Base-by-base conservation (phyloP, 106 monocot species). In the Cymbidium sinense region DNA sequence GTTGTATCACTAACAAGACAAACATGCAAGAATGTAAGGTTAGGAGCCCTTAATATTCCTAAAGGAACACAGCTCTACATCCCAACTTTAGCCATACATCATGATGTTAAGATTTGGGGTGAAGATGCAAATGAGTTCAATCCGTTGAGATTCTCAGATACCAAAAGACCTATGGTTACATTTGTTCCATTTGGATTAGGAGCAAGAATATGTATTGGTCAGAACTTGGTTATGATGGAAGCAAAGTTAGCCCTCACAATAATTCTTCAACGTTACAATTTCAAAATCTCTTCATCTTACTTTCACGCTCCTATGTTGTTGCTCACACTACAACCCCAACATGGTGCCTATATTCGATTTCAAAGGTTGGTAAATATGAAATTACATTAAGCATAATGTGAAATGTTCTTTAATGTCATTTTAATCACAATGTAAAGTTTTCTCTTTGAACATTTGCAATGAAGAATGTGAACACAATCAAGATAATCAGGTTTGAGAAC, bases 51-150 rank as follows among this genome's bases (percentile, higher is more conserved):
- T 19, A n/a, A 25, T 7, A 62, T 77, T 27, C 77, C 62, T 25
- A 25, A 62, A 34, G 77, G 77, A 44, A 64, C 62, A 23, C 77
- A 77, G 13, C n/a, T 77, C 20, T 41, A 62, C 62, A 61, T 77
- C 25, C 62, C 77, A 8, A 64, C 27, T 36, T 4, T 77, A 17
- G 62, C 58, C 31, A 50, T 77, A 10, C 77, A 77, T 34, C 77
- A 50, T 64, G 77, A 77, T 25, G 21, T 25, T 9, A 61, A 77
- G 64, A 77, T 77, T n/a, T 77, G 77, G 77, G 77, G 77, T 7
- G 30, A 64, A 36, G 77, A 77, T 64, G 77, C 62, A 23, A 28
- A 64, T 39, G 62, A 62, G 62, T 77, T 77, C 64, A 77, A 77
- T 15, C 77, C 77, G 17, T 2, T 37, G 20, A 77, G 77, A 64